Conservation (phyloP, 768 basidiomycete species). For the Leucosporidium creatinivorum region DNA sequence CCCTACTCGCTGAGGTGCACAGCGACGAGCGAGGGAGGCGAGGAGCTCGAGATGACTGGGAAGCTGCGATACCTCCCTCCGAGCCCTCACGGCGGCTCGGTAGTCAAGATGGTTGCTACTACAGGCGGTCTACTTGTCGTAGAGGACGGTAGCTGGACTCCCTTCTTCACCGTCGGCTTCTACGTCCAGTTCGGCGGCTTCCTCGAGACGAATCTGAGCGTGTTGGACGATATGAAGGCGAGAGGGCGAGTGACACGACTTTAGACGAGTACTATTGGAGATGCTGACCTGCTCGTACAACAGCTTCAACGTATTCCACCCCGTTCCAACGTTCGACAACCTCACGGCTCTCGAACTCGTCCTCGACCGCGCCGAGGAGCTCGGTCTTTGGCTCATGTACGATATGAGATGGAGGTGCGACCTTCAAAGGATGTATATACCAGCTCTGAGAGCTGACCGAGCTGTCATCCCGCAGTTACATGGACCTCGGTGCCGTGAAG, state of each 20-base stretch:
- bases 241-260: slow-evolving; percentile 47
- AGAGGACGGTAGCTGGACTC: slow-evolving; percentile 35
- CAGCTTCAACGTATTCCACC: slow-evolving; percentile 57
- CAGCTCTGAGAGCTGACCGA: background rate
- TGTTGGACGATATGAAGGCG: slow-evolving; percentile 54
- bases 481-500: background rate
- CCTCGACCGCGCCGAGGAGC: slow-evolving; percentile 64
- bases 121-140: background rate
- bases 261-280: background rate
- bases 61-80: background rate
- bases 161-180: slow-evolving; percentile 64
- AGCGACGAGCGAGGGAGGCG: background rate
- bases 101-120: background rate
- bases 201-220: slow-evolving; percentile 46
- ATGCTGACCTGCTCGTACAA: slow-evolving; percentile 10
- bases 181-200: slow-evolving; percentile 52
- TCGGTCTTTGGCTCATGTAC: slow-evolving; percentile 68
- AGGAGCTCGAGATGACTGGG: background rate
- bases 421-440: slow-evolving; percentile 50
- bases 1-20: background rate
- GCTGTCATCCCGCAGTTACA: background rate
- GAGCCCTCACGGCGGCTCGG: background rate
- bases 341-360: slow-evolving; percentile 54
- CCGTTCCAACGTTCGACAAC: slow-evolving; percentile 60
- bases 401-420: slow-evolving; percentile 68